These are phyloP conservation scores for Mucor saturninus DNA, from an alignment of 371 early-diverging fungal species.

Conservation along the genomic window DNA sequence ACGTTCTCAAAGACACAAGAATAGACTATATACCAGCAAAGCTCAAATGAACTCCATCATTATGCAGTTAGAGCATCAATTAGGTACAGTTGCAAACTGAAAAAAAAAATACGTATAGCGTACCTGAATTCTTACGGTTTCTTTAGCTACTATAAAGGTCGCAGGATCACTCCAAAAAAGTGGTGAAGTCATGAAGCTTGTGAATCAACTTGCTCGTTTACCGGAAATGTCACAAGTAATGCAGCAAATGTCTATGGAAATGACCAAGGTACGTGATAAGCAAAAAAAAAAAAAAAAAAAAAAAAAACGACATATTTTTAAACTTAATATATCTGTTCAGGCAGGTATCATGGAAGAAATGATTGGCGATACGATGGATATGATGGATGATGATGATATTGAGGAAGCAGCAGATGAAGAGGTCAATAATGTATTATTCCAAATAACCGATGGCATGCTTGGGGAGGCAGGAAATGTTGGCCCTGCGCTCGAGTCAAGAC, in stretches of 20 bases:
- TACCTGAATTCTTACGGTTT: background rate
- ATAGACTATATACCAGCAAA: constrained; percentile 84
- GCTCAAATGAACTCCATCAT: constrained; percentile 92
- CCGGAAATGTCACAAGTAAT: constrained; percentile 84
- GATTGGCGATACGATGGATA: constrained; percentile 90
- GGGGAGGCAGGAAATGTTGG: constrained; percentile 72
- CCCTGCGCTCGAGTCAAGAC: constrained; percentile 55
- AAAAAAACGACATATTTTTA: background rate
- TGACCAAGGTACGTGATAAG: constrained; percentile 78
- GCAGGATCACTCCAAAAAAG: constrained; percentile 88
- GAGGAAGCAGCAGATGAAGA: constrained; percentile 96
- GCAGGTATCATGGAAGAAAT: constrained; percentile 96
- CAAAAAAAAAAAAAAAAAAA: background rate
- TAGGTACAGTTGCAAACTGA: constrained; percentile 56
- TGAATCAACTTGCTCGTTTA: constrained; percentile 82
- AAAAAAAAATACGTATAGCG: background rate
- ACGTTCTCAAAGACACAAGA: constrained; percentile 77
- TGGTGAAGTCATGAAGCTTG: constrained; percentile 89
- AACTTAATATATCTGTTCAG: constrained; percentile 39
- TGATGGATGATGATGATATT: constrained; percentile 85
- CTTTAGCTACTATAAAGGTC: constrained; percentile 80
- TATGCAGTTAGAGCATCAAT: constrained; percentile 91
- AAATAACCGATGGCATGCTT: constrained; percentile 87
- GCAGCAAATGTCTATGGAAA: constrained; percentile 93
- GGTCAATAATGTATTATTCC: constrained; percentile 87